Percentiles rank a stretch among this genome's conserved stretches.
phyloP scores from a whole-genome alignment of 495 filamentous ascomycete genomes.

The Xylaria grammica region DNA sequence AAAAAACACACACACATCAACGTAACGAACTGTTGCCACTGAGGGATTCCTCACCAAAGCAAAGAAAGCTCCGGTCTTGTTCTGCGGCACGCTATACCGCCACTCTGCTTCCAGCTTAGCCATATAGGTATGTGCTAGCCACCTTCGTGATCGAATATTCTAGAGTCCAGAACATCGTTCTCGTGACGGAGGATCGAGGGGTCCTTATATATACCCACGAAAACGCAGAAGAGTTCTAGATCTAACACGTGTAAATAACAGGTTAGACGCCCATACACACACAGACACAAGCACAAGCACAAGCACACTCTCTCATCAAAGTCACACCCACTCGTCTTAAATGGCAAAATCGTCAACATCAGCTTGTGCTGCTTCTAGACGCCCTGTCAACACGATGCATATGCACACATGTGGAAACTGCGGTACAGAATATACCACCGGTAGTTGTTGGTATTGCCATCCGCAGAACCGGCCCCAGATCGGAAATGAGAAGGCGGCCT shows the following conservation, averaged over 20 bases:
- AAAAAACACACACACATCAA: neutral
- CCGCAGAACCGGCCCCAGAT: constrained; percentile 32
- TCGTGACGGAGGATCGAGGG: constrained; percentile 2
- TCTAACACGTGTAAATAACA: constrained; percentile 17
- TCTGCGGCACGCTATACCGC: neutral
- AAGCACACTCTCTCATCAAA: constrained; percentile 8
- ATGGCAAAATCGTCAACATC: constrained; percentile 17
- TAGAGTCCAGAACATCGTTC: constrained; percentile 4
- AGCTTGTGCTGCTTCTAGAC: constrained; percentile 13
- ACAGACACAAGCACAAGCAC: constrained; percentile 1
- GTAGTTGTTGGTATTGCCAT: constrained; percentile 45
- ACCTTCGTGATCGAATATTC: constrained; percentile 8
- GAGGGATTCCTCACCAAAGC: neutral
- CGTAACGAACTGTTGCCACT: neutral
- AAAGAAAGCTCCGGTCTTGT: constrained; percentile 1
- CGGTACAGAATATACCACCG: constrained; percentile 42
- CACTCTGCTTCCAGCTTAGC: constrained; percentile 11
- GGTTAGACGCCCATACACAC: constrained; percentile 3
- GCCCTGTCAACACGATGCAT: constrained; percentile 32
- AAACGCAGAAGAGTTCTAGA: constrained; percentile 16
- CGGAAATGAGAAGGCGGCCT: constrained; percentile 15
- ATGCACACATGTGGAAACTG: constrained; percentile 43
- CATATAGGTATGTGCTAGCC: constrained; percentile 22
- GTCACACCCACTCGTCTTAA: constrained; percentile 19
- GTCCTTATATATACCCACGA: constrained; percentile 19